Base-by-base conservation (phyloP, 768 basidiomycete genomes). In the Brasilioporus rufonigricans region DNA sequence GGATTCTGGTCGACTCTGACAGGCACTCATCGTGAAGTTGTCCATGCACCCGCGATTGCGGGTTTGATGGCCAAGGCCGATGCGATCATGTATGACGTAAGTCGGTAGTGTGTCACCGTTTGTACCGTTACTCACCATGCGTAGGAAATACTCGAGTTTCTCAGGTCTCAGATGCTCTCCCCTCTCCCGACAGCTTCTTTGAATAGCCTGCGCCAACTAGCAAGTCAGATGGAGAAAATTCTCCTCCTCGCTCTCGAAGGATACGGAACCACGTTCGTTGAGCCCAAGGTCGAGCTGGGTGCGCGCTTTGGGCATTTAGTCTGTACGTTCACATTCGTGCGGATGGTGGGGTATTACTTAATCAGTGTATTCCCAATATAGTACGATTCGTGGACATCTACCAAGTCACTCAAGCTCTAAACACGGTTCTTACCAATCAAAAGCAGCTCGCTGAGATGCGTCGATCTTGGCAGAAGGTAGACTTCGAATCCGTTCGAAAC, bases 311-410 rank as follows among this genome's bases (percentile, higher is more conserved):
- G 91, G 2, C 93, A 94, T 68, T 81, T 94, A 50, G 88, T 94
- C 68, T 81, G 90, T 91, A 63, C 73, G 89, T 90, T 44, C 33
- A 48, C 32, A 18, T 19, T 45, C 12, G 0, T 18, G 7, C 13
- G 44, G n/a, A 19, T 39, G 29, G 33, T 31, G 23, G 44, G 14
- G 21, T 21, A 32, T 40, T 1, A 13, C 33, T 43, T 35, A 33
- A 45, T 52, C 61, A 53, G 61, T 21, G 31, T 27, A 56, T 56
- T 63, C 24, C 40, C 33, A 32, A 61, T 60, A 16, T 59, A 93
- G 91, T 93, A 71, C 87, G 91, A 66, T 94, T 90, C 78, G 79
- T 94, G 55, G 91, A 94, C 65, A 93, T 94, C 51, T 93, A 90
- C 68, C 92, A 93, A 71, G 91, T 94, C 50, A 92, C 91, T 1